A percentile compares a stretch with the other conserved stretches of the same genome.
phyloP scores from a whole-genome alignment of 768 basidiomycete genomes.

The Tulasnella sp. region DNA sequence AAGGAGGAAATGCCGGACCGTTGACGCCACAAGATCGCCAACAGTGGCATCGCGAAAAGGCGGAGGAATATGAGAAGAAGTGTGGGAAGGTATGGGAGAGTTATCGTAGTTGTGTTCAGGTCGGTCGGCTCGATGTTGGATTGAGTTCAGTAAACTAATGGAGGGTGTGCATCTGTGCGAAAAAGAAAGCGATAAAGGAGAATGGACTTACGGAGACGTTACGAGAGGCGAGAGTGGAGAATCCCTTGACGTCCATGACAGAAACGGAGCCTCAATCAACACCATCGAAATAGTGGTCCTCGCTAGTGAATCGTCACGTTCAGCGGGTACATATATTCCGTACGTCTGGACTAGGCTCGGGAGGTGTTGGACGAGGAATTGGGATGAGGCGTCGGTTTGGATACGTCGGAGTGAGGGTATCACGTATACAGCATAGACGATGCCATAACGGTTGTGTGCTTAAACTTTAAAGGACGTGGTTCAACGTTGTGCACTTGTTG shows the following conservation, averaged over 20 bases:
- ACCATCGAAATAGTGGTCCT: neutral
- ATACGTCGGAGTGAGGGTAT: no score
- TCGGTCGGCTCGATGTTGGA: no score
- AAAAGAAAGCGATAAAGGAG: constrained; percentile 74
- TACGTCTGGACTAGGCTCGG: no score
- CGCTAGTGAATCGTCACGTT: neutral
- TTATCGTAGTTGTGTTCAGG: constrained; percentile 76
- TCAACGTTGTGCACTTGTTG: no score
- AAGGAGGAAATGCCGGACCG: no score
- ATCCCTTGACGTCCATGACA: constrained; percentile 38
- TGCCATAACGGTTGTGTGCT: no score
- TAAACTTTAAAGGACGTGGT: no score
- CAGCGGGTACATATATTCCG: no score
- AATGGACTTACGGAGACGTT: constrained; percentile 65
- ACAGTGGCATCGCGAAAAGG: constrained; percentile 61
- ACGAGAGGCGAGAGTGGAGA: constrained; percentile 67
- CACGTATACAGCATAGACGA: no score
- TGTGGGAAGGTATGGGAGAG: constrained; percentile 75
- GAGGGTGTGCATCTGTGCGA: neutral
- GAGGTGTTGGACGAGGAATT: no score
- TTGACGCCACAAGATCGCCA: constrained; percentile 36
- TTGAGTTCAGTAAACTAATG: neutral
- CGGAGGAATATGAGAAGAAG: constrained; percentile 72
- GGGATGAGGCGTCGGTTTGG: no score
- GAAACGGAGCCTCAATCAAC: neutral